These are phyloP conservation scores for Citrullus amarus DNA, from an alignment of 306 rosid genomes.

Conservation along the genomic window DNA sequence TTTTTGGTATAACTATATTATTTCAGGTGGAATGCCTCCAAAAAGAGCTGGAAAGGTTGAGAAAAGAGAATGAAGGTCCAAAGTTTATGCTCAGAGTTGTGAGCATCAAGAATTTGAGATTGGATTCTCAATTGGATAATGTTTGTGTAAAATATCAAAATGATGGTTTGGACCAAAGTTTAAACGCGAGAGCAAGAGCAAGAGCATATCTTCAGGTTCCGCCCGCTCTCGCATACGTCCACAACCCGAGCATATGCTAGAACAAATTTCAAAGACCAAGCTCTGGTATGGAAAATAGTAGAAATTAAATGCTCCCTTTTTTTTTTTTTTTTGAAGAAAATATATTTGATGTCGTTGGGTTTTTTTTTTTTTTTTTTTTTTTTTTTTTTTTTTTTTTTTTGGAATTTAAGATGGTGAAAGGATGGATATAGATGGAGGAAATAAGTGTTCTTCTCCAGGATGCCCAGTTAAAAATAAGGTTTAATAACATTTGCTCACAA, in stretches of 20 bases:
- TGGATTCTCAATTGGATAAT: not conserved
- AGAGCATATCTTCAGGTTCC: not conserved
- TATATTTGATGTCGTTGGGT: not conserved
- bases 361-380: too few species aligned
- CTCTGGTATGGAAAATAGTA: not conserved
- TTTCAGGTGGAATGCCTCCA: not conserved
- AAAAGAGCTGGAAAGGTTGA: not conserved
- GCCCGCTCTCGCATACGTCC: not conserved
- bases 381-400: not conserved
- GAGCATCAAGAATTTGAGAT: not conserved
- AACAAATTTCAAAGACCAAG: not conserved
- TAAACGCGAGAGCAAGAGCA: not conserved
- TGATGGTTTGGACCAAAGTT: too few species aligned
- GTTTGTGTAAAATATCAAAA: not conserved
- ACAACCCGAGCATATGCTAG: not conserved
- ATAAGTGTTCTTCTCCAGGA: not conserved
- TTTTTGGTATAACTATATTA: not conserved
- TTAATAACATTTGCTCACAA: too few species aligned
- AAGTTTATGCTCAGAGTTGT: not conserved
- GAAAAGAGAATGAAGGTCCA: not conserved
- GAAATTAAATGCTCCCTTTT: too few species aligned
- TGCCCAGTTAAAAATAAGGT: not conserved
- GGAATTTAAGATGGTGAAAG: not conserved
- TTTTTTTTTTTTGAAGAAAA: not conserved
- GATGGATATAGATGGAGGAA: slow-evolving; percentile 5